These are phyloP conservation scores for Scleromitrula shiraiana DNA, from an alignment of 2,329 filamentous ascomycete species.

Conservation along the genomic window DNA sequence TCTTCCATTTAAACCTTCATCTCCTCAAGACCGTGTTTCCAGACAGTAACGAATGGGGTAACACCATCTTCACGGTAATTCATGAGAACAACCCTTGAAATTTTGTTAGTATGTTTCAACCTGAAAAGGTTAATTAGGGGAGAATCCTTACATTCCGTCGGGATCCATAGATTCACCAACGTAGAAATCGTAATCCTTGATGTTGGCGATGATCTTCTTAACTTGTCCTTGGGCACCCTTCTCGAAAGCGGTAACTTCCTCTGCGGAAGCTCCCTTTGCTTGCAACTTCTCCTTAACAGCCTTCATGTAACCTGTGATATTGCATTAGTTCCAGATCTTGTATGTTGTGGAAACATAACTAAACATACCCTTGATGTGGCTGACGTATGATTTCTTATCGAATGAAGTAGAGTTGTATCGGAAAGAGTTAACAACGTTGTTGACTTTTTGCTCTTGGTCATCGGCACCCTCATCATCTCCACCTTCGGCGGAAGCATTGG, in stretches of 20 bases:
- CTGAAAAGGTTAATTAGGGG: neutral
- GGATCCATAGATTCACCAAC: conserved; percentile 88
- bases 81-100: conserved; percentile 69
- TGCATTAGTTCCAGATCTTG: neutral
- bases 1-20: conserved; percentile 74
- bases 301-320: conserved; percentile 78
- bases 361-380: conserved; percentile 75
- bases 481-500: conserved; percentile 95
- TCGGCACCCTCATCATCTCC: conserved; percentile 63
- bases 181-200: conserved; percentile 95
- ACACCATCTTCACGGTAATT: conserved; percentile 97
- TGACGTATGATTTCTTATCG: conserved; percentile 81
- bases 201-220: conserved; percentile 74
- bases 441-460: conserved; percentile 64
- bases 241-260: conserved; percentile 72
- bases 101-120: conserved; percentile 2
- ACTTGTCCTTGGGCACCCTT: conserved; percentile 62
- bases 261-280: conserved; percentile 52
- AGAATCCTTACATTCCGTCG: conserved; percentile 73
- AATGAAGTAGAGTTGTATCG: conserved; percentile 70
- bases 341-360: neutral
- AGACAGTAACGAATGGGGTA: conserved; percentile 82
- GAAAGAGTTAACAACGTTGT: conserved; percentile 92
- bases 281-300: conserved; percentile 64
- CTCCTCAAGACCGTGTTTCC: conserved; percentile 88